A percentile compares a stretch with the other conserved stretches of the same genome.
These are phyloP conservation scores for Kwoniella mangroviensis DNA, from an alignment of 768 basidiomycete genomes.

Conservation along the genomic window DNA sequence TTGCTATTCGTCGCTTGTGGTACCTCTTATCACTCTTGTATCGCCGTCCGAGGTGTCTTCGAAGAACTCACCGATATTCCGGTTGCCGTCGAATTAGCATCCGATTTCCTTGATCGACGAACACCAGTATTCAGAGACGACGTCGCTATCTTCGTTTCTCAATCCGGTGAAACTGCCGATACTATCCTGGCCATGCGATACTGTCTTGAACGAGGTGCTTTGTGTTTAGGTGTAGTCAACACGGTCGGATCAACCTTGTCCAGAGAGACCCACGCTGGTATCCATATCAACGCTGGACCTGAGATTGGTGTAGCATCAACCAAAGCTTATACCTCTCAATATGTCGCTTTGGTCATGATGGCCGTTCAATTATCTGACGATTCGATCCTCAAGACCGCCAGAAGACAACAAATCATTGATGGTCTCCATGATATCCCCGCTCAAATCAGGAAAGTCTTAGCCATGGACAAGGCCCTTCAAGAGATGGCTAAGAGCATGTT, in stretches of 20 bases:
- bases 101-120: conserved; percentile 97
- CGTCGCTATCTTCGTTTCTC: conserved; percentile 91
- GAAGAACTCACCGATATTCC: conserved; percentile 99
- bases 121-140: conserved; percentile 99
- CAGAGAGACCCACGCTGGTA: conserved; percentile 97
- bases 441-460: conserved; percentile 85
- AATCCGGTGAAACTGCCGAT: conserved; percentile 98
- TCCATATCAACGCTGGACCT: conserved; percentile 91
- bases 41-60: conserved; percentile 96
- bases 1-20: conserved; percentile 99
- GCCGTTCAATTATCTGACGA: conserved; percentile 98
- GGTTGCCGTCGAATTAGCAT: conserved; percentile 93
- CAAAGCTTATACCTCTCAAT: conserved; percentile 99
- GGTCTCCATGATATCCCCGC: conserved; percentile 86
- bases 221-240: conserved; percentile 97
- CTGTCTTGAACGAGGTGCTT: conserved; percentile 93
- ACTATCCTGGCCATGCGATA: conserved; percentile 95
- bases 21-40: conserved; percentile 94
- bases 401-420: conserved; percentile 90
- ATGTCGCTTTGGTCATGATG: conserved; percentile 96
- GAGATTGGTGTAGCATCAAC: conserved; percentile 99
- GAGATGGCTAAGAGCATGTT: conserved; percentile 77
- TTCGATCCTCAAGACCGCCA: conserved; percentile 86
- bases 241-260: conserved; percentile 97
- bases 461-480: conserved; percentile 75